Base-by-base conservation (phyloP, 139 green algal genomes). In the Medakamo hakoo region DNA sequence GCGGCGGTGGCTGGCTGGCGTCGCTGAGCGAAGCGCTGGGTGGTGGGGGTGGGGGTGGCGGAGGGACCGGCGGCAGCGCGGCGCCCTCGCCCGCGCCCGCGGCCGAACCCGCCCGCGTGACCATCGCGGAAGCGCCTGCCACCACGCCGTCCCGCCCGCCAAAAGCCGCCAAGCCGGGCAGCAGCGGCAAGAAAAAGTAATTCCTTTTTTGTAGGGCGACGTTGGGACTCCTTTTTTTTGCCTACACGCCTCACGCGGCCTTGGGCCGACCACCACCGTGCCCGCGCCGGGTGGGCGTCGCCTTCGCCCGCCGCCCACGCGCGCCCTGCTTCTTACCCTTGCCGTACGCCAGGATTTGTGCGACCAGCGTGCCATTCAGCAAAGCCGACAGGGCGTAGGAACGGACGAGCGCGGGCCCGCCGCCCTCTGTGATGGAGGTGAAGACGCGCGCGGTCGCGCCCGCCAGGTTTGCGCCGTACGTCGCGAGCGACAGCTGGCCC, bases 371-470 rank as follows among this genome's bases (percentile, higher is more conserved):
- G 24, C 31, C 63, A 55, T 84, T 84, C 2, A 65, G 60, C 16
- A 28, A 9, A 28, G 40, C 40, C 40, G 9, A 9, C 40, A 52
- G 40, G 9, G 40, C 40, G 16, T 52, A 88, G 5, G 58, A 65
- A 4, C 82, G 62, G 32, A 86, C 27, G 78, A 88, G 85, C 14
- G 78, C 69, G 1, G 60, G 27, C 0, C 80, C 80, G 9, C 67
- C 80, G 1, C 63, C 64, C 32, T 83, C 82, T 60, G 83, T 67
- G 18, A 78, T 30, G 1, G 67, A 75, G 18, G 82, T 88, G 68
- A 84, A 85, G 1, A 86, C 64, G 3, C 82, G 68, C 2, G 73
- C 74, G 5, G 80, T 20, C 40, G 71, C 73, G 29, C 82, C 82
- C 2, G 73, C 49, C 18, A 75, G 65, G 63, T 84, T 85, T 52